phyloP scores from a whole-genome alignment of 345 rosid genomes.

The Cardamine chenopodiifolia region DNA sequence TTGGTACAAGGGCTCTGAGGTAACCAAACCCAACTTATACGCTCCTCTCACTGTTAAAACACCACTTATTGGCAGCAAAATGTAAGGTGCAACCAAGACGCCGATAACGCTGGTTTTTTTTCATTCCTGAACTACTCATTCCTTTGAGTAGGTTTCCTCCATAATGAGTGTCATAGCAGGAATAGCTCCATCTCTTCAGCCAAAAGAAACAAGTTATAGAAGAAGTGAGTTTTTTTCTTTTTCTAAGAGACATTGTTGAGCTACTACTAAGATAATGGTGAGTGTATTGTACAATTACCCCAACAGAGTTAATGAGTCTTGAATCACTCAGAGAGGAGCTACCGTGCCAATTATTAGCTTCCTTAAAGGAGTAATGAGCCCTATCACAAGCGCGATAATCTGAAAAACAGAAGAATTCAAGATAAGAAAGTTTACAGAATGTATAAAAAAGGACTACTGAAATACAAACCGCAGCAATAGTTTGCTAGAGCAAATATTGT shows the following conservation, averaged over 20 bases:
- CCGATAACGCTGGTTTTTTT: slow-evolving; percentile 47
- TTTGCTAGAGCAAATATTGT: slow-evolving; percentile 61
- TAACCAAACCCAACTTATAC: slow-evolving; percentile 45
- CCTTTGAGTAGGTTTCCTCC: slow-evolving; percentile 64
- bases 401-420: slow-evolving; percentile 20
- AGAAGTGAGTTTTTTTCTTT: neutral
- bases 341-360: slow-evolving; percentile 50
- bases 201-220: neutral
- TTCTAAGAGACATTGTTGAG: neutral
- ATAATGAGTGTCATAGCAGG: slow-evolving; percentile 63
- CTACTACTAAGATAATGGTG: neutral
- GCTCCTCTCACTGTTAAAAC: slow-evolving; percentile 57
- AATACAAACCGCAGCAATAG: slow-evolving; percentile 55
- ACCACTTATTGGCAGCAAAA: slow-evolving; percentile 58
- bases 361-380: slow-evolving; percentile 48
- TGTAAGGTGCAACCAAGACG: slow-evolving; percentile 51
- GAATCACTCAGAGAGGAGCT: slow-evolving; percentile 65
- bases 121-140: slow-evolving; percentile 49
- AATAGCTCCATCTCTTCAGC: slow-evolving; percentile 63
- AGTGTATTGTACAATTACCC: slow-evolving; percentile 48
- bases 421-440: neutral
- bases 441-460: neutral
- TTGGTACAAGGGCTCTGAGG: slow-evolving; percentile 61
- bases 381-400: slow-evolving; percentile 62
- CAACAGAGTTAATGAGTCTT: slow-evolving; percentile 54